These are phyloP conservation scores for Euryodendron excelsum DNA, from an alignment of 148 eudicot species.

Conservation along the genomic window DNA sequence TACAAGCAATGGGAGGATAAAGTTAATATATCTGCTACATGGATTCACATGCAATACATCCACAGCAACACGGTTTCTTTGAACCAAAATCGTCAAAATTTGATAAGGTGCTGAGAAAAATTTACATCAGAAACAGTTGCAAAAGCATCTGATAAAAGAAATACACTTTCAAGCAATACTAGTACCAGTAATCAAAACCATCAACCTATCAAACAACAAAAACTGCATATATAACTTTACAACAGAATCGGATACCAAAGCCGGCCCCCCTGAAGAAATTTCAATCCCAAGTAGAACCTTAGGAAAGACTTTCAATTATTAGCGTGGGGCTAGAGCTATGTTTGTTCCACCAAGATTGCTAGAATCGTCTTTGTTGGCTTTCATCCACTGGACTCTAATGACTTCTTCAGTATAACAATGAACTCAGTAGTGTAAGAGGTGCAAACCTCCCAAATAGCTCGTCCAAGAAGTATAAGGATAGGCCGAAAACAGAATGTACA, in stretches of 20 bases:
- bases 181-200: not conserved
- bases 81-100: no score
- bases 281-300: not conserved
- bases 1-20: no score
- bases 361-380: not conserved
- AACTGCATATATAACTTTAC: not conserved
- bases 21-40: no score
- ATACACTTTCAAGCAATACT: no score
- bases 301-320: not conserved
- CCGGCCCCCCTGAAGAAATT: not conserved
- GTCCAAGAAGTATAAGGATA: not conserved
- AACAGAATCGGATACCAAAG: not conserved
- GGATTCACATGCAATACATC: no score
- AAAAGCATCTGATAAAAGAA: no score
- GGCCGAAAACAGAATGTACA: conserved; percentile 11
- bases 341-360: not conserved
- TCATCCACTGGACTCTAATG: not conserved
- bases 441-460: not conserved
- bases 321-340: not conserved
- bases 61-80: no score
- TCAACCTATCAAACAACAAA: not conserved
- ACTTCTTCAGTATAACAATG: not conserved
- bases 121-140: no score
- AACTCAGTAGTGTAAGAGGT: not conserved
- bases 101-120: no score